phyloP scores from a whole-genome alignment of 306 rosid genomes.

The Vigna mungo region DNA sequence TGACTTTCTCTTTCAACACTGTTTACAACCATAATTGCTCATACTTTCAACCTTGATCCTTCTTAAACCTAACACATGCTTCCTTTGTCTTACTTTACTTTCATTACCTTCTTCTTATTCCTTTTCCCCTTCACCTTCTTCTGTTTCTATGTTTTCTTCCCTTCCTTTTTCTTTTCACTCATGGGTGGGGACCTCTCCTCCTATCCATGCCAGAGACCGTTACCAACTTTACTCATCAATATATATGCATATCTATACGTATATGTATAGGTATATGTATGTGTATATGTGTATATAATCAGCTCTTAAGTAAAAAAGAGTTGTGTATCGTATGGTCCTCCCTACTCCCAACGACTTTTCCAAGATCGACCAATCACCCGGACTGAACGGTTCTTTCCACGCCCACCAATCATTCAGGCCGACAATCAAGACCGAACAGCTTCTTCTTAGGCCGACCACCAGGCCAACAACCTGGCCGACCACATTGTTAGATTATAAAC shows the following conservation, averaged over 20 bases:
- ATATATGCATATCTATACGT: background rate
- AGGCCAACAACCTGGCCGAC: too few relatives aligned
- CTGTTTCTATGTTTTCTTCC: constrained; percentile 23
- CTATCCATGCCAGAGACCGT: constrained; percentile 41
- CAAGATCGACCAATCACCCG: too few relatives aligned
- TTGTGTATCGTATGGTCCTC: too few relatives aligned
- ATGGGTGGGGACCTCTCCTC: constrained; percentile 48
- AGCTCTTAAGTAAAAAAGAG: background rate
- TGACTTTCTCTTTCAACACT: constrained; percentile 28
- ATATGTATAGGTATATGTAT: background rate
- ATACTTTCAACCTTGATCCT: background rate
- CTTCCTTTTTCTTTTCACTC: constrained; percentile 25
- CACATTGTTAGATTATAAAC: too few relatives aligned
- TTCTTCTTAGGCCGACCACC: too few relatives aligned
- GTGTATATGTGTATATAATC: background rate
- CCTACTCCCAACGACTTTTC: too few relatives aligned
- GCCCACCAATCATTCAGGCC: too few relatives aligned
- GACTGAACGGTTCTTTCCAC: too few relatives aligned
- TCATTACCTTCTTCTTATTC: constrained; percentile 45
- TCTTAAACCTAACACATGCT: constrained; percentile 24
- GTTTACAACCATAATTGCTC: constrained; percentile 1
- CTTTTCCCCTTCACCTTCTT: constrained; percentile 42
- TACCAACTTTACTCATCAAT: constrained; percentile 23
- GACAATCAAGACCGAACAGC: too few relatives aligned
- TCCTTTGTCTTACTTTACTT: constrained; percentile 45